These are phyloP conservation scores for Syzygium grande DNA, from an alignment of 345 rosid genomes.

Conservation along the genomic window DNA sequence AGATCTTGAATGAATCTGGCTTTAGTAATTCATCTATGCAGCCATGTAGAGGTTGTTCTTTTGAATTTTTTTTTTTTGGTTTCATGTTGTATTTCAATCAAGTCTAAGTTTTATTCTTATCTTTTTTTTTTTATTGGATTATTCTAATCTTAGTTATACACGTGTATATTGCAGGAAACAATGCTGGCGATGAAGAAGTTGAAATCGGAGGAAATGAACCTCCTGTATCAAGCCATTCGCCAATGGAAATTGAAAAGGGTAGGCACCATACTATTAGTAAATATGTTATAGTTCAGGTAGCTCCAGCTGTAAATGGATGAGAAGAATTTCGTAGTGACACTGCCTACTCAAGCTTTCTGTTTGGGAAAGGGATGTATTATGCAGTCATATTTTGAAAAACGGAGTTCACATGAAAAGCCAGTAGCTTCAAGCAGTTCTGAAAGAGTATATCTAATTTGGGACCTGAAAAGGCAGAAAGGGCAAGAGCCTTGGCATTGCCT, in stretches of 20 bases:
- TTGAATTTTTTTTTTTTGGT: neutral
- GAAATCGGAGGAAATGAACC: slow-evolving; percentile 83
- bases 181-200: slow-evolving; percentile 65
- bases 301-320: slow-evolving; percentile 41
- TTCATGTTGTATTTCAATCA: neutral
- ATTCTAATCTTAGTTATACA: neutral
- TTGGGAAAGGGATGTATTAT: neutral
- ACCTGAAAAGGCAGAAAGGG: neutral
- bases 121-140: neutral
- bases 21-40: slow-evolving; percentile 74
- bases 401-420: neutral
- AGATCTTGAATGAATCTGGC: slow-evolving; percentile 66
- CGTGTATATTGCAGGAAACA: slow-evolving; percentile 42
- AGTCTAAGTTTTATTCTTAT: neutral
- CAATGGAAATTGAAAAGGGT: slow-evolving; percentile 38
- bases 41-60: slow-evolving; percentile 52
- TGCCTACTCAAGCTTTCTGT: neutral
- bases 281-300: slow-evolving; percentile 23
- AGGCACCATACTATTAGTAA: slow-evolving; percentile 12
- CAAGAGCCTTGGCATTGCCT: neutral
- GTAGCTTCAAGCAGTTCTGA: neutral
- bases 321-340: neutral
- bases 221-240: slow-evolving; percentile 49
- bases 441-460: neutral
- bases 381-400: neutral